phyloP scores from a whole-genome alignment of 208 protist genomes.

The Leptomonas pyrrhocoris region DNA sequence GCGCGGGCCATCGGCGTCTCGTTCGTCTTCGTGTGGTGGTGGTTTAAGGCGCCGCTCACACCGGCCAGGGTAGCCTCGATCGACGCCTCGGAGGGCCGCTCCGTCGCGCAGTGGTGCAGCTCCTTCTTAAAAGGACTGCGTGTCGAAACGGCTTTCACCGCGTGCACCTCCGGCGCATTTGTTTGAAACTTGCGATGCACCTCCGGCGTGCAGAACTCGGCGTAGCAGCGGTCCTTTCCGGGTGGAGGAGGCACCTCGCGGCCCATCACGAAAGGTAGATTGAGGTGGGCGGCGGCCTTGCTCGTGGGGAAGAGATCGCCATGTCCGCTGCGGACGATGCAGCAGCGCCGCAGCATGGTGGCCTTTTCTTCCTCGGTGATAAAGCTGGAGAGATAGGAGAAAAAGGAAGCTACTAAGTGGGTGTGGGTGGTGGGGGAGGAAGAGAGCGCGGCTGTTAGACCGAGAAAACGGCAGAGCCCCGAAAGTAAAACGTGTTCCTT shows the following conservation, averaged over 20 bases:
- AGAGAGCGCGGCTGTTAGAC: background rate
- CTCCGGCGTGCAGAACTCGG: constrained; percentile 39
- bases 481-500: too few relatives aligned
- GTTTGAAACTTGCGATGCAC: constrained; percentile 59
- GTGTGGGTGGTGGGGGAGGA: too few relatives aligned
- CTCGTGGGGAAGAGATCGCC: constrained; percentile 85
- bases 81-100: constrained; percentile 31
- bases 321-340: constrained; percentile 49
- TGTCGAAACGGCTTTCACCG: constrained; percentile 23
- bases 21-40: constrained; percentile 41
- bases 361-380: background rate
- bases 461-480: background rate
- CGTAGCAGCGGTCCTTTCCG: constrained; percentile 61
- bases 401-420: constrained; percentile 12
- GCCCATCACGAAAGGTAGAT: constrained; percentile 54
- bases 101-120: constrained; percentile 35
- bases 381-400: constrained; percentile 6
- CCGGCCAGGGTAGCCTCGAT: constrained; percentile 39
- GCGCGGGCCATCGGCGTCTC: constrained; percentile 52
- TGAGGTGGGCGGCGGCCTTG: constrained; percentile 79
- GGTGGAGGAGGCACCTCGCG: constrained; percentile 54
- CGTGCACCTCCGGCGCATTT: constrained; percentile 42
- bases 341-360: constrained; percentile 43
- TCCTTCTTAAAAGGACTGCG: constrained; percentile 12
- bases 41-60: constrained; percentile 34